Base-by-base conservation (phyloP, 768 basidiomycete species). In the Nidula microcarpa region DNA sequence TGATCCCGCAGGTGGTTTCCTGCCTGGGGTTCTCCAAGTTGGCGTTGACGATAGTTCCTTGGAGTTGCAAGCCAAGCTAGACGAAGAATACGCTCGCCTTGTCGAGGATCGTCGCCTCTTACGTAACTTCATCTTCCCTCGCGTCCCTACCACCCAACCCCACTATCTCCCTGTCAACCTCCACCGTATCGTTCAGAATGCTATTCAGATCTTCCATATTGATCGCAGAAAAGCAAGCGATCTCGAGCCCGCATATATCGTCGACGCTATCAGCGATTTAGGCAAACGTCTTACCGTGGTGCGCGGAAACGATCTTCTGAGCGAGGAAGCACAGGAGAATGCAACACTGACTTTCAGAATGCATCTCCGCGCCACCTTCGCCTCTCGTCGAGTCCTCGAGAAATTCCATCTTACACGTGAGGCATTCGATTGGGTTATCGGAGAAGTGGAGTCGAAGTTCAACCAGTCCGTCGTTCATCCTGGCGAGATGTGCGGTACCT, bases 401-500 rank as follows among this genome's bases (percentile, higher is more conserved):
- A 83, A 86, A 58, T 85, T 83, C 67, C 94, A 95, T 61, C 77
- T 98, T 35, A 94, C 89, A 56, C 79, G 83, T 43, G 93, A 97
- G 69, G 96, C 96, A 2, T 98, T 97, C 66, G 94, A 98, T 64
- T 99, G 97, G 97, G 93, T 98, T 1, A 62, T 98, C 48, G 90
- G 97, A 57, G 97, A 98, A 71, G 84, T 98, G 33, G 95, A 98
- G 67, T 80, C 91, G 44, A 94, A 95, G 68, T 98, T 98, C 79
- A 96, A 98, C 64, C 88, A 87, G 60, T 89, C 97, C 2, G 61
- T 96, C 2, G 94, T 84, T 8, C 89, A 97, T 62, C 92, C 97
- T 0, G 95, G 96, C 44, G 97, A 98, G 72, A 99, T 99, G 97
- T 98, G 97, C 59, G 97, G 97, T 43, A 97, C 94, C 0, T 82